Conservation (phyloP, 2,329 filamentous ascomycete species). For the Paecilomyces dactylethromorphus region DNA sequence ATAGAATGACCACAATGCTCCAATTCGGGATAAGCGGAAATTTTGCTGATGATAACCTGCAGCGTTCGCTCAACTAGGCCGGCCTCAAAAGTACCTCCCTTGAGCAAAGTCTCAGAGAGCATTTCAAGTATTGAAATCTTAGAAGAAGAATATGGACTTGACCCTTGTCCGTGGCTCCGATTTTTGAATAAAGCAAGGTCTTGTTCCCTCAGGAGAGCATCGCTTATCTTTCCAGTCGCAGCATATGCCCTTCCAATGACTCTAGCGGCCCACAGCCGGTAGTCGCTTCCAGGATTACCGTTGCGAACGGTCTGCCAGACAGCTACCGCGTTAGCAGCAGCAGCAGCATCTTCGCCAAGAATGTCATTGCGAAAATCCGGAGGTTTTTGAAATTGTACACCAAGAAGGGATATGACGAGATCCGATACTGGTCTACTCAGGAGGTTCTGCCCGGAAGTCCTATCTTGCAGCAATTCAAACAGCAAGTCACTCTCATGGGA, state of each 20-base stretch:
- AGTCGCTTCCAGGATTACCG: constrained; percentile 58
- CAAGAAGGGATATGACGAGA: constrained; percentile 48
- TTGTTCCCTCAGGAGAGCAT: constrained; percentile 41
- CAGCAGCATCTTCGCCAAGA: constrained; percentile 59
- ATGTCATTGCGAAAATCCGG: constrained; percentile 56
- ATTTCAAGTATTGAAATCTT: constrained; percentile 58
- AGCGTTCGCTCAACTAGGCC: constrained; percentile 40
- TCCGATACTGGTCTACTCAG: constrained; percentile 62
- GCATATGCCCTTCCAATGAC: constrained; percentile 80
- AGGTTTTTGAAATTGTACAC: constrained; percentile 64
- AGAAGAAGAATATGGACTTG: constrained; percentile 35
- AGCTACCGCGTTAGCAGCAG: constrained; percentile 55
- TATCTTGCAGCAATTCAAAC: constrained; percentile 72
- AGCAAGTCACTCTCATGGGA: constrained; percentile 75
- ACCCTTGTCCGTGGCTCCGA: constrained; percentile 1
- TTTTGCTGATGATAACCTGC: constrained; percentile 34
- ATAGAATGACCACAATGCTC: constrained; percentile 30
- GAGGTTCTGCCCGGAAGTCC: constrained; percentile 54
- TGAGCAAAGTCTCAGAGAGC: constrained; percentile 56
- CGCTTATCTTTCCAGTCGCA: constrained; percentile 58
- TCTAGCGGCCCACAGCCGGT: constrained; percentile 77
- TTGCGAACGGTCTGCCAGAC: constrained; percentile 71
- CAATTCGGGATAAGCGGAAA: constrained; percentile 21
- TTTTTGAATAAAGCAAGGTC: constrained; percentile 18
- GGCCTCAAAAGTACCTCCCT: constrained; percentile 44